A percentile compares a stretch with the other conserved stretches of the same genome.
These are phyloP conservation scores for Pichia sp. DNA, from an alignment of 1,139 yeast species.

Conservation along the genomic window DNA sequence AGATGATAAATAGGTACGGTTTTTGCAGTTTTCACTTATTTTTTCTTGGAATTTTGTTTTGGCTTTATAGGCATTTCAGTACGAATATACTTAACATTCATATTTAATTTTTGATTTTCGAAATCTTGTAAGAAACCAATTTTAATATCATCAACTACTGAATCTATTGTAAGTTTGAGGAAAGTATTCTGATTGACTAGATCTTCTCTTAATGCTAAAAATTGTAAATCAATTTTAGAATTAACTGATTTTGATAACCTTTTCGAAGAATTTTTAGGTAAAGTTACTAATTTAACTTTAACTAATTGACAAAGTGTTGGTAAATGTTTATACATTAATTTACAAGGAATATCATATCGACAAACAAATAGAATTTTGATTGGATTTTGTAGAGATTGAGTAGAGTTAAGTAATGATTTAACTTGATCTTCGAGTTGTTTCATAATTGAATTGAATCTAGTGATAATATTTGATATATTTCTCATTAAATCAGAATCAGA, in stretches of 20 bases:
- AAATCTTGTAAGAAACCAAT: conserved; percentile 39
- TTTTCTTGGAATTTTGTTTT: conserved; percentile 21
- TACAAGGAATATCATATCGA: conserved; percentile 44
- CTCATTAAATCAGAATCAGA: too few relatives aligned
- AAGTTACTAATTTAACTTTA: conserved; percentile 46
- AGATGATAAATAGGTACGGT: not conserved
- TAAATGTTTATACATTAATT: conserved; percentile 41
- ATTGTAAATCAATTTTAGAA: conserved; percentile 13
- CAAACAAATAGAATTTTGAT: conserved; percentile 46
- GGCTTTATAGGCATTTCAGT: conserved; percentile 37
- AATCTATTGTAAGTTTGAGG: conserved; percentile 30
- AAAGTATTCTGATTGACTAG: conserved; percentile 15
- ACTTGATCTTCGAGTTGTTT: conserved; percentile 45
- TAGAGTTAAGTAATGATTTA: conserved; percentile 14
- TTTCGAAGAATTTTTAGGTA: conserved; percentile 42
- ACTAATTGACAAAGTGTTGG: conserved; percentile 47
- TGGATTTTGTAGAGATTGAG: conserved; percentile 11
- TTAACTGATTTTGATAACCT: conserved; percentile 33
- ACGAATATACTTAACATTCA: conserved; percentile 34
- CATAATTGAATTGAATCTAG: conserved; percentile 54
- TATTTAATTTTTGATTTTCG: conserved; percentile 26
- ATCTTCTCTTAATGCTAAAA: conserved; percentile 23
- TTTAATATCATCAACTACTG: conserved; percentile 33
- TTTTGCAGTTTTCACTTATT: conserved; percentile 1
- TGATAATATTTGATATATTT: conserved; percentile 28